phyloP scores from a whole-genome alignment of 176 grass and related monocot species.

The Zoysia japonica region DNA sequence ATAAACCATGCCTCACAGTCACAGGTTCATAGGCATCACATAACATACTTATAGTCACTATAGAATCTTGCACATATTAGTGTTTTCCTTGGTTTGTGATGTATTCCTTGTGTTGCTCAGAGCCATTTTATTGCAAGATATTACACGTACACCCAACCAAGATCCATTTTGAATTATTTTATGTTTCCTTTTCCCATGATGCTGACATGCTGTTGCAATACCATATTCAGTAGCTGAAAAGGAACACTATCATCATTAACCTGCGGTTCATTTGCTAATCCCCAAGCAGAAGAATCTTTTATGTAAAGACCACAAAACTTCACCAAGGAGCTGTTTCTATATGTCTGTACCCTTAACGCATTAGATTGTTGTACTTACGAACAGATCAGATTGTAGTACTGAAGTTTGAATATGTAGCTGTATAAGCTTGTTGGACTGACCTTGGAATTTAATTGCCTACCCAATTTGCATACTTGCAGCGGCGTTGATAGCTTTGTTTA shows the following conservation, averaged over 20 bases:
- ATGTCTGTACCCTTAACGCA: neutral
- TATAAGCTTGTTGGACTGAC: neutral
- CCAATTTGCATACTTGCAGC: neutral
- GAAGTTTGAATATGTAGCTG: neutral
- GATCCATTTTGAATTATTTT: neutral
- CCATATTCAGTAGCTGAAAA: neutral
- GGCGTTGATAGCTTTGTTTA: neutral
- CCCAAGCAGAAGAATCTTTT: neutral
- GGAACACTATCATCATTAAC: neutral
- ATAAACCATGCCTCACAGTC: neutral
- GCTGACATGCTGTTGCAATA: neutral
- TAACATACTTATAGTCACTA: neutral
- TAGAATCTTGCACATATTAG: neutral
- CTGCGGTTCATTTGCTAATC: neutral
- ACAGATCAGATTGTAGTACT: neutral
- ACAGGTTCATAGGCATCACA: neutral
- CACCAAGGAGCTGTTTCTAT: neutral
- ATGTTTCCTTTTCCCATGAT: slow-evolving; percentile 3
- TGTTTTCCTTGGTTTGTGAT: neutral
- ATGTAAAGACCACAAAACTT: neutral
- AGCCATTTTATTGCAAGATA: neutral
- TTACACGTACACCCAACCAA: neutral
- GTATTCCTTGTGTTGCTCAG: too few relatives aligned
- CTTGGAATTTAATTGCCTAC: neutral
- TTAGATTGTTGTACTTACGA: neutral